Percentiles rank a stretch among this genome's conserved stretches.
phyloP scores from a whole-genome alignment of 441 rosid genomes.

The Pelargonium cotyledonis region DNA sequence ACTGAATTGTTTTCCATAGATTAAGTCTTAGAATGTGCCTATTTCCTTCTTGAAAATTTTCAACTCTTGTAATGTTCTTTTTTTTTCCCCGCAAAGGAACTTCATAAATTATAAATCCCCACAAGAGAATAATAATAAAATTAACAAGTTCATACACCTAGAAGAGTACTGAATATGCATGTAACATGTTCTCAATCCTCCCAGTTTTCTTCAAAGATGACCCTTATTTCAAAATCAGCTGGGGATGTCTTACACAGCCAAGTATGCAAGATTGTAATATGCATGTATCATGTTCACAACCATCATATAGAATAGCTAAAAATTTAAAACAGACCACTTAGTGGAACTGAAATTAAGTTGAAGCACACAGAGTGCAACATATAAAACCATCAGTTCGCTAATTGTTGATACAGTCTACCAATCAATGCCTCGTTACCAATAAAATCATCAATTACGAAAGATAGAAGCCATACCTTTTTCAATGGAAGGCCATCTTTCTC shows the following conservation, averaged over 20 bases:
- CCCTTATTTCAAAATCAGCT: neutral
- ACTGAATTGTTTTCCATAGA: too few relatives aligned
- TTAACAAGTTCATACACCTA: neutral
- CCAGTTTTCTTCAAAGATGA: neutral
- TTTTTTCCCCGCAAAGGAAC: too few relatives aligned
- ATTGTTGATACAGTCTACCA: constrained; percentile 6
- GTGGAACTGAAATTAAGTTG: constrained; percentile 1
- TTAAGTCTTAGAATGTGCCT: too few relatives aligned
- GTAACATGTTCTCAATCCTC: neutral
- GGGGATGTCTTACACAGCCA: neutral
- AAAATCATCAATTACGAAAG: constrained; percentile 17
- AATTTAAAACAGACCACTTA: neutral
- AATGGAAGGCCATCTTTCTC: constrained; percentile 83
- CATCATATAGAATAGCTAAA: neutral
- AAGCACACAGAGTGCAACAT: constrained; percentile 10
- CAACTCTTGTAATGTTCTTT: too few relatives aligned
- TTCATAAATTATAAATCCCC: too few relatives aligned
- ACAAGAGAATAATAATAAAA: neutral
- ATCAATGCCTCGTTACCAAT: constrained; percentile 11
- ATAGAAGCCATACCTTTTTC: constrained; percentile 54
- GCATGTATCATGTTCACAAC: neutral
- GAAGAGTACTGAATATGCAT: too few relatives aligned
- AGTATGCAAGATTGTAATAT: neutral
- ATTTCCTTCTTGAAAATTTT: too few relatives aligned
- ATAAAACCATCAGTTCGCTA: neutral